Base-by-base conservation (phyloP, 768 basidiomycete species). In the Gautieria morchelliformis region DNA sequence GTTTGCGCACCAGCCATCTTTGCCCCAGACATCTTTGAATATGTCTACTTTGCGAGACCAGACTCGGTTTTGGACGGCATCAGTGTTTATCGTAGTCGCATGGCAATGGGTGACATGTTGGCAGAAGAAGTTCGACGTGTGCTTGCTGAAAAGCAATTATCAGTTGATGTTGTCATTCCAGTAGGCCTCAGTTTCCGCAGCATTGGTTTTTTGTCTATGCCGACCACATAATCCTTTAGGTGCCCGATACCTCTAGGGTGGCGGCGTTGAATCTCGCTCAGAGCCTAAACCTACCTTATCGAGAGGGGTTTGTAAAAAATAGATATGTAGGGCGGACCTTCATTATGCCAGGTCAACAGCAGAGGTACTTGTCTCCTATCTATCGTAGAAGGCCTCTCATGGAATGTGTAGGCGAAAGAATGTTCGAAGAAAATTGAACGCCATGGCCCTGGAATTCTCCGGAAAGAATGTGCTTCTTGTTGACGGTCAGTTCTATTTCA, bases 291-390 rank as follows among this genome's bases (percentile, higher is more conserved):
- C 74, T 98, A 33, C 95, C 96, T 4, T 99, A 98, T 70, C 83
- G 96, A 47, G 96, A 99, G 73, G 96, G 96, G 1, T 98, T 99
- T 69, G 83, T 98, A 63, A 99, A 99, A 76, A 99, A 99, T 70
- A 84, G 96, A 35, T 99, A 99, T 71, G 93, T 98, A 33, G 96
- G 94, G 3, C 76, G 96, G 62, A 99, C 96, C 0, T 99, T 99
- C 69, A 98, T 99, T 72, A 99, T 99, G 96, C 95, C 96, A 8
- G 96, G 95, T 22, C 96, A 99, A 68, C 87, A 91, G 69, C 88
- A 92, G 84, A 82, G 93, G 90, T 83, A 50, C 58, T 60, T 65
- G 41, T 61, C 58, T 46, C 11, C 8, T 44, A 44, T 19, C 2
- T 44, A 44, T 6, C 19, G 17, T 22, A 17, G 42, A 44, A 6